Evolutionary conservation across 495 filamentous ascomycete genomes (phyloP).

Genomic region (Monascus purpureus): DNA sequence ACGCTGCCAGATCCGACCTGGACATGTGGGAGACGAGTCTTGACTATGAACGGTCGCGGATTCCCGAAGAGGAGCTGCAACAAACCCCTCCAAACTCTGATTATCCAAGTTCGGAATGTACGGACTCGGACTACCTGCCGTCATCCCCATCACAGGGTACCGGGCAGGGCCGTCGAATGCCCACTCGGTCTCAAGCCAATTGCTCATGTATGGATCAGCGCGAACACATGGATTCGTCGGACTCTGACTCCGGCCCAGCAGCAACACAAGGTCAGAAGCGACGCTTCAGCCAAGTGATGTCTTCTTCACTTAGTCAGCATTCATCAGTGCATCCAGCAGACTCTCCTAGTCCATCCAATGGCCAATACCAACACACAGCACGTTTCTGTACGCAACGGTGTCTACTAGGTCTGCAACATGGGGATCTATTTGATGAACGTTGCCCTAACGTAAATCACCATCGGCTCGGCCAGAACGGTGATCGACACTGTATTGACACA

Average conservation of each 20-base stretch:
- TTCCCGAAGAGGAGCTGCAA: slow-evolving; percentile 5
- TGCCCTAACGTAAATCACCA: slow-evolving; percentile 25
- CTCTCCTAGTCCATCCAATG: too few relatives aligned
- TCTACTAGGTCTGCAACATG: slow-evolving; percentile 22
- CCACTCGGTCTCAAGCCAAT: slow-evolving; percentile 8
- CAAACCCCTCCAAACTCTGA: slow-evolving; percentile 7
- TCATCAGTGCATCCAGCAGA: too few relatives aligned
- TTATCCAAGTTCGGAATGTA: slow-evolving; percentile 4
- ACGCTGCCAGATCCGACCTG: slow-evolving; percentile 6
- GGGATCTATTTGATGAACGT: slow-evolving; percentile 12
- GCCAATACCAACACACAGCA: too few relatives aligned
- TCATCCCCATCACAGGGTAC: slow-evolving; percentile 1
- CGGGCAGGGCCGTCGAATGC: slow-evolving; percentile 6
- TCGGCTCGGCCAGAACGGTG: neutral
- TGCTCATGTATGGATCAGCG: slow-evolving; percentile 3
- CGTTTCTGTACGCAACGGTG: slow-evolving; percentile 28
- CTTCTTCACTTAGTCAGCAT: slow-evolving; percentile 1
- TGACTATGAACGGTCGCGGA: slow-evolving; percentile 5
- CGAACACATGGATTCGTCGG: slow-evolving; percentile 4
- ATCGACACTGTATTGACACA: slow-evolving; percentile 4
- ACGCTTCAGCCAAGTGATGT: neutral
- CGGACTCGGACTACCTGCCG: slow-evolving; percentile 3
- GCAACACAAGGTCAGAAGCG: neutral
- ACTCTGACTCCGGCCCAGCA: slow-evolving; percentile 6
- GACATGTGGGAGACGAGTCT: slow-evolving; percentile 10